Base-by-base conservation (phyloP, 2,329 filamentous ascomycete species). In the Immersiporthe knoxdaviesiana region DNA sequence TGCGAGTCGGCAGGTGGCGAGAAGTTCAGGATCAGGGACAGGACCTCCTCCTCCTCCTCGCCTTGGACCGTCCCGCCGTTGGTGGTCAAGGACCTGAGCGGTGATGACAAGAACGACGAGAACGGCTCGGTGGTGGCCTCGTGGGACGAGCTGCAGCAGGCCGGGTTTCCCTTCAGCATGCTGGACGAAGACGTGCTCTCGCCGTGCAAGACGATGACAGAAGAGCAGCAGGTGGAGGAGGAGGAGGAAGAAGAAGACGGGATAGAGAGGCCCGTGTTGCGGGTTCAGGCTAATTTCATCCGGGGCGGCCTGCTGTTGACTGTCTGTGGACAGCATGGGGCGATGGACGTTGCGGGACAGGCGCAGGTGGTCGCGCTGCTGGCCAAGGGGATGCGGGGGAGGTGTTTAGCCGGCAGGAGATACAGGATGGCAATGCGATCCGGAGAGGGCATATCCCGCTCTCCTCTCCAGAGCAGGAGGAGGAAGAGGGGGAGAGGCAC, bases 271-370 rank as follows among this genome's bases (percentile, higher is more conserved):
- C 81, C 80, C 3, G 84, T 87, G 0, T 74, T 87, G 56, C 70
- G 82, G 0, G 70, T 86, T 1, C 85, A 87, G 71, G 79, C 79
- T 1, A 87, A 80, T 62, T 82, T 85, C 66, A 81, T 88, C 50
- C 65, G 72, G 1, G 84, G 81, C 3, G 86, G 85, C 0, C 72
- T 88, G 0, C 70, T 88, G 1, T 77, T 88, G 11, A 84, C 82
- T 2, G 77, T 87, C 32, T 79, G 79, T 37, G 80, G 78, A 10
- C 81, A 85, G 32, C 87, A 88, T 71, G 79, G 79, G 7, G 75
- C 78, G 0, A 84, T 86, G 79, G 87, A 88, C 67, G 83, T 84
- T 76, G 79, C 78, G 0, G 86, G 84, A 1, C 81, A 84, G 71
- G 83, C 77, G 2, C 78, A 81, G 30, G 71, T 86, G 21, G 84